phyloP scores from a whole-genome alignment of 495 filamentous ascomycete genomes.

The Glonium stellatum region DNA sequence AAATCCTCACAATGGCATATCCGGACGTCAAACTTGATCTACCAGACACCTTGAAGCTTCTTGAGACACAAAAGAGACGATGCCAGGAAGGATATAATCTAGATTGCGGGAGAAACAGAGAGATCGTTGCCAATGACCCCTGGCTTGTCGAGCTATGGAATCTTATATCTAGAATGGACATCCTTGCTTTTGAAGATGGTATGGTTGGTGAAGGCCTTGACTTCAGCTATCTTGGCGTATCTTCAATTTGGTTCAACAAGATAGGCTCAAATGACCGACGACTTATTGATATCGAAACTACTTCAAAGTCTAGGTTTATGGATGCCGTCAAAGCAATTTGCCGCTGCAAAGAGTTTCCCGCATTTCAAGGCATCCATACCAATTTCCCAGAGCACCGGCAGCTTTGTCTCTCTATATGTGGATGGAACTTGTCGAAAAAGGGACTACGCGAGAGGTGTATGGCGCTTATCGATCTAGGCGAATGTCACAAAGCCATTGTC shows the following conservation, averaged over 20 bases:
- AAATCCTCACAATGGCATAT: slow-evolving; percentile 35
- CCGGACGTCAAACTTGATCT: slow-evolving; percentile 30
- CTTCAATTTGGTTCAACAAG: slow-evolving; percentile 70
- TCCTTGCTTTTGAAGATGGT: slow-evolving; percentile 51
- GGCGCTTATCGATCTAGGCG: slow-evolving; percentile 51
- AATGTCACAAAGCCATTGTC: slow-evolving; percentile 63
- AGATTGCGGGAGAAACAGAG: slow-evolving; percentile 59
- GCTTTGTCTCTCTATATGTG: slow-evolving; percentile 71
- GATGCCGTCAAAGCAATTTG: slow-evolving; percentile 49
- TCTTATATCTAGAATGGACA: slow-evolving; percentile 30
- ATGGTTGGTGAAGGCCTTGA: slow-evolving; percentile 74
- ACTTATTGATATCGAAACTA: slow-evolving; percentile 19
- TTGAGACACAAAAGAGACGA: slow-evolving; percentile 41
- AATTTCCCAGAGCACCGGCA: slow-evolving; percentile 65
- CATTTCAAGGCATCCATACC: slow-evolving; percentile 50
- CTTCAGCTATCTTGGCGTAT: slow-evolving; percentile 77
- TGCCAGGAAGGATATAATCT: slow-evolving; percentile 75
- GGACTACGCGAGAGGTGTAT: slow-evolving; percentile 52
- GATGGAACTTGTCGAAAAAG: slow-evolving; percentile 56
- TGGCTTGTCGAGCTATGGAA: slow-evolving; percentile 70
- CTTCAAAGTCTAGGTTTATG: slow-evolving; percentile 32
- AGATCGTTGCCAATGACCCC: slow-evolving; percentile 63
- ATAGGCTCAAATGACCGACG: slow-evolving; percentile 46
- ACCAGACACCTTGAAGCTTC: slow-evolving; percentile 21
- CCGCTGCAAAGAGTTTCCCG: slow-evolving; percentile 41